Conservation (phyloP, 2,329 filamentous ascomycete genomes). For the Cladosporium velox region DNA sequence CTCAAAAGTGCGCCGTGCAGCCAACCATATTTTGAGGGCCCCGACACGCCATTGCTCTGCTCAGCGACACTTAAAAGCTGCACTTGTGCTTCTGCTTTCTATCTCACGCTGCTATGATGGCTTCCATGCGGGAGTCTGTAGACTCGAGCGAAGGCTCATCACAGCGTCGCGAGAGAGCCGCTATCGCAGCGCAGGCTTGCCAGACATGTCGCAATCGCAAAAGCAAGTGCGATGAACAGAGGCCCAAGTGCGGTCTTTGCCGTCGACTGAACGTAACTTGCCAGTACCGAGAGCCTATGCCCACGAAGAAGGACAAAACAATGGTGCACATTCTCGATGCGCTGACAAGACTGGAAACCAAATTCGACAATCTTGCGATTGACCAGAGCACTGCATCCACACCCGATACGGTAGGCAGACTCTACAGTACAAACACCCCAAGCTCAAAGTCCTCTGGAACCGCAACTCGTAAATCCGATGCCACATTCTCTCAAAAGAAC, state of each 20-base stretch:
- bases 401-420: constrained; percentile 1
- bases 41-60: neutral
- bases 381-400: constrained; percentile 11
- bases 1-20: neutral
- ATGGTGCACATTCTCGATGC: constrained; percentile 62
- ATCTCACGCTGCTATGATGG: neutral
- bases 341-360: constrained; percentile 57
- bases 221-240: constrained; percentile 64
- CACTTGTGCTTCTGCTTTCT: neutral
- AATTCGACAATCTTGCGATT: constrained; percentile 51
- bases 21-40: neutral
- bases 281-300: constrained; percentile 61
- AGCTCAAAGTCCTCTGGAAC: constrained; percentile 17
- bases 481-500: neutral
- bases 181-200: constrained; percentile 19
- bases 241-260: constrained; percentile 63
- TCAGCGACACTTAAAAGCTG: neutral
- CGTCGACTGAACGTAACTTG: constrained; percentile 60
- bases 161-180: constrained; percentile 17
- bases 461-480: neutral
- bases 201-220: constrained; percentile 45
- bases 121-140: constrained; percentile 10
- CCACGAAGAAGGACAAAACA: constrained; percentile 67
- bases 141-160: constrained; percentile 20
- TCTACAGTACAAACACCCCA: neutral